Evolutionary conservation across 2,329 filamentous ascomycete species (phyloP).

Genomic region (Paecilomyces dactylethromorphus): DNA sequence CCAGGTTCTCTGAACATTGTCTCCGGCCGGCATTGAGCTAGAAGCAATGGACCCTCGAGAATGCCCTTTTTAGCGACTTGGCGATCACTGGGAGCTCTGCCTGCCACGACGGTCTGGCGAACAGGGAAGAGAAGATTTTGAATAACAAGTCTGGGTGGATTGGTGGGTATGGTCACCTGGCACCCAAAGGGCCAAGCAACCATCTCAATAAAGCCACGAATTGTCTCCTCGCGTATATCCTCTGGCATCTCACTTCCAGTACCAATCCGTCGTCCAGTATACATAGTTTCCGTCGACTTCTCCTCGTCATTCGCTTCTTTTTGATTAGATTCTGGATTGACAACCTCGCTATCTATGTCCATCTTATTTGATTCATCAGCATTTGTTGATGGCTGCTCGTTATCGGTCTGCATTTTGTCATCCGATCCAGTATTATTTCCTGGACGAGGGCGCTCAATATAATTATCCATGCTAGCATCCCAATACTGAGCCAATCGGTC

Average conservation of each 20-base stretch:
- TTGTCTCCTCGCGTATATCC: slow-evolving; percentile 48
- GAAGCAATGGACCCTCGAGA: slow-evolving; percentile 53
- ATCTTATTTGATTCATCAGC: slow-evolving; percentile 8
- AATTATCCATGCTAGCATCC: slow-evolving; percentile 54
- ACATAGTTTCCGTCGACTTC: slow-evolving; percentile 27
- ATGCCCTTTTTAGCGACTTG: slow-evolving; percentile 47
- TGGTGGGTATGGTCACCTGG: slow-evolving; percentile 42
- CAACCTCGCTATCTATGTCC: slow-evolving; percentile 6
- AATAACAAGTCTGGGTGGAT: slow-evolving; percentile 43
- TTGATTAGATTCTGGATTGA: slow-evolving; percentile 4
- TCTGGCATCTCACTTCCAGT: slow-evolving; percentile 55
- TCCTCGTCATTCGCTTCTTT: slow-evolving; percentile 1
- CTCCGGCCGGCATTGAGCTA: slow-evolving; percentile 50
- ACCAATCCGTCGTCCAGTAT: slow-evolving; percentile 54
- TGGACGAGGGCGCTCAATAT: slow-evolving; percentile 36
- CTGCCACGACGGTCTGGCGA: slow-evolving; percentile 49
- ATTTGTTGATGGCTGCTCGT: slow-evolving; percentile 13
- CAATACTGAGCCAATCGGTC: slow-evolving; percentile 57
- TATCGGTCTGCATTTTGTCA: slow-evolving; percentile 12
- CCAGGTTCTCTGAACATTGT: slow-evolving; percentile 42
- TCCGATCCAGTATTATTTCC: slow-evolving; percentile 7
- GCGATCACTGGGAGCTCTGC: slow-evolving; percentile 47
- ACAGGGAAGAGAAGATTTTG: slow-evolving; percentile 50
- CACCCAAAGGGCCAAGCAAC: slow-evolving; percentile 53
- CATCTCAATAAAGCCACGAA: slow-evolving; percentile 52